Percentiles rank a stretch among this genome's conserved stretches.
Evolutionary conservation across 768 basidiomycete genomes (phyloP).

Genomic region (Xerocomellus intermedius): DNA sequence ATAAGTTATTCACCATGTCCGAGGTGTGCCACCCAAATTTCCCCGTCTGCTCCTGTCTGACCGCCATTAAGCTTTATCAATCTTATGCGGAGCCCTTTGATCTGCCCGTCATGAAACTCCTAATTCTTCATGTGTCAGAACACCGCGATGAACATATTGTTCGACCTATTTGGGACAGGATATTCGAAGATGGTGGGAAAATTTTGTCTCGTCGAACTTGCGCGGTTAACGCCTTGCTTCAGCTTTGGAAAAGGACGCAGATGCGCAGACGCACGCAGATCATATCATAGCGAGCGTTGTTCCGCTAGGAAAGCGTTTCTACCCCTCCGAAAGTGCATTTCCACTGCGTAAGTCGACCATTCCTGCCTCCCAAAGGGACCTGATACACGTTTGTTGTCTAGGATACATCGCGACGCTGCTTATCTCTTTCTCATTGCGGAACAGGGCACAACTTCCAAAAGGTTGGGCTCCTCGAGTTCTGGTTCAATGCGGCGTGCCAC

Average conservation of each 20-base stretch:
- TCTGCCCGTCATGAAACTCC: slow-evolving; percentile 76
- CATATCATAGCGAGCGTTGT: slow-evolving; percentile 62
- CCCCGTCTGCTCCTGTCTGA: slow-evolving; percentile 11
- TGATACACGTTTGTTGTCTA: slow-evolving; percentile 30
- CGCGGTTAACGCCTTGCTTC: slow-evolving; percentile 3
- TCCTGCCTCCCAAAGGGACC: not conserved
- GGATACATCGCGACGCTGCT: slow-evolving; percentile 76
- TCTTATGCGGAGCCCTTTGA: slow-evolving; percentile 86
- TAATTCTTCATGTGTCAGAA: slow-evolving; percentile 92
- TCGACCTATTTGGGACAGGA: slow-evolving; percentile 83
- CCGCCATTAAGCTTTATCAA: slow-evolving; percentile 68
- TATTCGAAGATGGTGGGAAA: slow-evolving; percentile 74
- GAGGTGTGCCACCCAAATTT: slow-evolving; percentile 53
- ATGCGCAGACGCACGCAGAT: slow-evolving; percentile 56
- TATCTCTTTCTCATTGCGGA: slow-evolving; percentile 66
- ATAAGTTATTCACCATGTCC: slow-evolving; percentile 71
- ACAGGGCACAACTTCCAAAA: slow-evolving; percentile 54
- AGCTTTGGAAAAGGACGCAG: slow-evolving; percentile 59
- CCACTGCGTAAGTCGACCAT: slow-evolving; percentile 63
- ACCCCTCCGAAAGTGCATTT: slow-evolving; percentile 88
- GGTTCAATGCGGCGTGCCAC: slow-evolving; percentile 78
- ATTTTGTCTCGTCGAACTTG: not conserved
- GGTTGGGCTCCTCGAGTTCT: slow-evolving; percentile 86
- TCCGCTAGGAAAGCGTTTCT: slow-evolving; percentile 80
- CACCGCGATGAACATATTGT: slow-evolving; percentile 83